Evolutionary conservation across 345 rosid species (phyloP).

Genomic region (Excoecaria agallocha): DNA sequence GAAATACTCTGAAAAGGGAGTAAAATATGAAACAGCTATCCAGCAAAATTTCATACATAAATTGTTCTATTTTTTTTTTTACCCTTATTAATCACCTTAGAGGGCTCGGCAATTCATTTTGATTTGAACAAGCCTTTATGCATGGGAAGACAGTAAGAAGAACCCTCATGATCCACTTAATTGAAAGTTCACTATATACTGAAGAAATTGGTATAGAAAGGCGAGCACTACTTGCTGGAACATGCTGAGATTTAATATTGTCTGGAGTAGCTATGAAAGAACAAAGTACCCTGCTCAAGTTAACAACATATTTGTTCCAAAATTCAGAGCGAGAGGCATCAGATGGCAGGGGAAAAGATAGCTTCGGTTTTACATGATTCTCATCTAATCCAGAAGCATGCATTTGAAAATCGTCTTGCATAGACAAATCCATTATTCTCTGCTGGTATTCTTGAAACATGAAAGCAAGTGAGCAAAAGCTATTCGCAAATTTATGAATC

Average conservation of each 20-base stretch:
- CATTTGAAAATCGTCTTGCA: constrained; percentile 28
- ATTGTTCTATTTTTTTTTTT: constrained; percentile 1
- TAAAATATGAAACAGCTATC: background rate
- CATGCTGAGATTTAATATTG: constrained; percentile 33
- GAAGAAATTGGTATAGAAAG: constrained; percentile 41
- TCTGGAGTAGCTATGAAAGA: constrained; percentile 56
- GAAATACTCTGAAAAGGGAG: background rate
- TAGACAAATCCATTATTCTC: constrained; percentile 31
- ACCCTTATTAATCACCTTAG: constrained; percentile 39
- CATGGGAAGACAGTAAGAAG: constrained; percentile 57
- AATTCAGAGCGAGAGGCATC: constrained; percentile 35
- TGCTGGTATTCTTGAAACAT: constrained; percentile 54
- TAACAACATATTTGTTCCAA: constrained; percentile 52
- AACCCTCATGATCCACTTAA: constrained; percentile 67
- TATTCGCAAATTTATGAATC: constrained; percentile 70
- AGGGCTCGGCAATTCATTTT: constrained; percentile 53
- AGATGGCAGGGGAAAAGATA: constrained; percentile 28
- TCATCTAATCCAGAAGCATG: constrained; percentile 22
- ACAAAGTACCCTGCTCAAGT: constrained; percentile 53
- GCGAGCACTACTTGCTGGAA: constrained; percentile 33
- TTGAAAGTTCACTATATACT: constrained; percentile 58
- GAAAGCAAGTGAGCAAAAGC: constrained; percentile 69
- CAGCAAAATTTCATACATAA: background rate
- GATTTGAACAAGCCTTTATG: constrained; percentile 59
- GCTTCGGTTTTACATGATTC: constrained; percentile 24